Evolutionary conservation across 352 stramenopile genomes (phyloP), one percentile per base, ranked within the genome.

Genomic region (Globisporangium splendens): DNA sequence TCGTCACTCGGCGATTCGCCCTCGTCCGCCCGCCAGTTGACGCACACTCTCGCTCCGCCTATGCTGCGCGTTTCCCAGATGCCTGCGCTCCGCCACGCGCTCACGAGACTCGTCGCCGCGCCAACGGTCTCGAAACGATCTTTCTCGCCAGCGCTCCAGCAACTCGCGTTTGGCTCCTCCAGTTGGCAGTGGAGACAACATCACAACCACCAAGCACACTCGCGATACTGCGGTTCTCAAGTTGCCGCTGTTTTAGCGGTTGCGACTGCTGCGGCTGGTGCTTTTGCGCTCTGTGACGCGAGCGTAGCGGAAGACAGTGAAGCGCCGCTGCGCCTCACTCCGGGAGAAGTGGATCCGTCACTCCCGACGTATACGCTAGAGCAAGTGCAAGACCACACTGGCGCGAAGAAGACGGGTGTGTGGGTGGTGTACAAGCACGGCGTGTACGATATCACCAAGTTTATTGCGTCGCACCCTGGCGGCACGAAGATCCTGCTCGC

Each of bases 381-480:
- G 3, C 69, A 92, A 18, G 83, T 95, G 46, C 76, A 90, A 54
- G 72, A 75, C 47, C 83, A 95, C 62, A 88, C 79, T 21, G 81
- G 77, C 14, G 73, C 76, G 22, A 76, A 88, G 52, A 84, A 79
- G 41, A 87, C 73, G 47, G 81, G 91, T 50, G 84, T 89, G 47
- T 99, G 95, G 92, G 94, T 98, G 31, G 96, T 96, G 31, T 98
- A 97, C 69, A 82, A 75, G 17, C 75, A 95, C 61, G 87, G 91
- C 41, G 95, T 99, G 15, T 99, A 99, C 76, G 95, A 99, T 75
- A 96, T 99, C 46, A 98, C 96, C 5, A 79, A 96, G 59, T 99
- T 99, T 69, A 89, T 99, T 56, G 63, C 66, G 18, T 92, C 89
- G 60, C 96, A 99, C 70, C 96, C 96, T 8, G 96, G 96, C 48